These are phyloP conservation scores for Naganishia cerealis DNA, from an alignment of 1,284 basidiomycete species.

Conservation along the genomic window DNA sequence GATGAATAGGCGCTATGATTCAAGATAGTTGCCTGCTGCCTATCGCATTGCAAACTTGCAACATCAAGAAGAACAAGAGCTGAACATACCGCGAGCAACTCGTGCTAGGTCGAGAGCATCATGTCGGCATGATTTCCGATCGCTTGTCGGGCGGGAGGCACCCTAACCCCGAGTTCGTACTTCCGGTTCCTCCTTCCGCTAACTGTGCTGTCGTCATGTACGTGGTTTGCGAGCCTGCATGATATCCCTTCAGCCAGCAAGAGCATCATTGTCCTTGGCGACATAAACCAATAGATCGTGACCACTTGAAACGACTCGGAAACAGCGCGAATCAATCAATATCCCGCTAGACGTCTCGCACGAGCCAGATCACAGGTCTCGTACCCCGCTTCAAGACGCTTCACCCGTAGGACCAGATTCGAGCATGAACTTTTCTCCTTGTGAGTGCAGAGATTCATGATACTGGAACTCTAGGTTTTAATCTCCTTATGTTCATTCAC, in stretches of 20 bases:
- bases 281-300: neutral
- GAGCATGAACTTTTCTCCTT: slow-evolving; percentile 41
- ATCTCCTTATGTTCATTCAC: neutral
- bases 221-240: neutral
- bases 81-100: too few species aligned
- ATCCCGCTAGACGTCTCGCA: neutral
- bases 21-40: too few species aligned
- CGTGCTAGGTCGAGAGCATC: too few species aligned
- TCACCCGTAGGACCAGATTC: neutral
- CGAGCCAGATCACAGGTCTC: neutral
- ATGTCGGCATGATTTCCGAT: neutral
- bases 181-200: neutral
- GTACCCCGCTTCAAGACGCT: neutral
- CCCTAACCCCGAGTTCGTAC: neutral
- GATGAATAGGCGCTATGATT: too few species aligned
- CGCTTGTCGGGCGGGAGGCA: neutral
- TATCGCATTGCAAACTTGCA: too few species aligned
- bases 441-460: slow-evolving; percentile 28
- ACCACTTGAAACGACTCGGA: neutral
- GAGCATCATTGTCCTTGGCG: too few species aligned
- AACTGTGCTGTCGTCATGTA: slow-evolving; percentile 1
- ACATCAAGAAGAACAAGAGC: too few species aligned
- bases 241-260: too few species aligned
- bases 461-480: neutral
- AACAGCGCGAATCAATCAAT: neutral